phyloP scores from a whole-genome alignment of 2,329 filamentous ascomycete genomes.

The Diaporthe destruens region DNA sequence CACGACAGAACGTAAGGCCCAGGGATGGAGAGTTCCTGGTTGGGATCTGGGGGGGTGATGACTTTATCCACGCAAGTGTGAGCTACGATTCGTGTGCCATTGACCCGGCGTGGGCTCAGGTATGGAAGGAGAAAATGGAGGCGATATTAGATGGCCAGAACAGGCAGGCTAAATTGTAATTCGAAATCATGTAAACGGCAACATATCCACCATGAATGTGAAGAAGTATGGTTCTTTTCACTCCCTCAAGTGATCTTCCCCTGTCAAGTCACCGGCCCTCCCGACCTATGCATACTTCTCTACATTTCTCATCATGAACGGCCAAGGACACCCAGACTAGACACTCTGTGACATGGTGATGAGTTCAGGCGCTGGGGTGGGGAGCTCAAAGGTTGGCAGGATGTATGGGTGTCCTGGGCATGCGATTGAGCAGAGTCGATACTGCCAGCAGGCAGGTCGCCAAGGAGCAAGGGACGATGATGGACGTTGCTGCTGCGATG shows the following conservation, averaged over 20 bases:
- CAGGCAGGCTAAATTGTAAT: conserved; percentile 24
- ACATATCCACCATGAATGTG: neutral
- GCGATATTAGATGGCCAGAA: conserved; percentile 6
- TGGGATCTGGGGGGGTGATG: conserved; percentile 34
- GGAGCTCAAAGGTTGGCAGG: neutral
- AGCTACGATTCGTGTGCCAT: conserved; percentile 39
- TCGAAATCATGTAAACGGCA: neutral
- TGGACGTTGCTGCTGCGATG: neutral
- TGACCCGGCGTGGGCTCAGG: conserved; percentile 33
- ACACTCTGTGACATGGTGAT: neutral
- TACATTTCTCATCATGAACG: too few relatives aligned
- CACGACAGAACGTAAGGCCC: conserved; percentile 33
- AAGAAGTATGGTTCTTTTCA: neutral
- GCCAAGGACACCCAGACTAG: neutral
- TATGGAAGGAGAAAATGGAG: conserved; percentile 32
- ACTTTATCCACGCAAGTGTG: conserved; percentile 20
- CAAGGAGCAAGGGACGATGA: neutral
- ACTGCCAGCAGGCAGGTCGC: neutral
- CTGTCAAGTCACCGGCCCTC: too few relatives aligned
- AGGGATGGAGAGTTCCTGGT: conserved; percentile 39
- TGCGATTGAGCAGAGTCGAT: neutral
- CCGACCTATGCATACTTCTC: too few relatives aligned
- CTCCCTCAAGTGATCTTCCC: neutral
- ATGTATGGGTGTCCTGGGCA: neutral
- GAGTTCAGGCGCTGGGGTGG: neutral